A percentile compares a stretch with the other conserved stretches of the same genome.
Conservation (phyloP, 257 asterid species). For the Solanum chilense region DNA sequence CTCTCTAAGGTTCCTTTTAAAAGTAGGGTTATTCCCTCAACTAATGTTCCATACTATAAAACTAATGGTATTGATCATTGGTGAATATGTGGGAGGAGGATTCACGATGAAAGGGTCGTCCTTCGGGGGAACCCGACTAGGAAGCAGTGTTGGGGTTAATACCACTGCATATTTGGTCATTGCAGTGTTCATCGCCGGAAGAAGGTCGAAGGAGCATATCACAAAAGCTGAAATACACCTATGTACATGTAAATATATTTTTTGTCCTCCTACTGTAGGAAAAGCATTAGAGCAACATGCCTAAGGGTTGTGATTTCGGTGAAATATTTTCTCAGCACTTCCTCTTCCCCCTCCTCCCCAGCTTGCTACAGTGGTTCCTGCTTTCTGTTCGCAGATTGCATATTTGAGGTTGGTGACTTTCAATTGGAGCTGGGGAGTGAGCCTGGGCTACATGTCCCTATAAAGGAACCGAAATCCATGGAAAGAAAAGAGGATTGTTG, state of each 20-base stretch:
- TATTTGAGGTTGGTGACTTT: background rate
- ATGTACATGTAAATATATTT: no score
- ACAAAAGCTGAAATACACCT: no score
- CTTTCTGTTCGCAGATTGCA: no score
- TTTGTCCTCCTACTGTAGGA: background rate
- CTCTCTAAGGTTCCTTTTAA: background rate
- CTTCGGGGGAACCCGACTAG: no score
- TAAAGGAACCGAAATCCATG: no score
- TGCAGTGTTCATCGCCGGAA: no score
- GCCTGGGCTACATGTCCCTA: no score
- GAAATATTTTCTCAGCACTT: background rate
- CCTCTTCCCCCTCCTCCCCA: no score
- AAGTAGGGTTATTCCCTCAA: background rate
- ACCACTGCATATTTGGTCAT: no score
- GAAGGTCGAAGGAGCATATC: background rate
- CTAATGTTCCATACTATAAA: background rate
- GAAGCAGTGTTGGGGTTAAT: background rate
- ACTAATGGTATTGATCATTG: background rate
- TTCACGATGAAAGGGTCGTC: background rate
- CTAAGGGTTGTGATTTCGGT: background rate
- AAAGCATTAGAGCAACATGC: background rate
- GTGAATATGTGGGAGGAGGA: background rate
- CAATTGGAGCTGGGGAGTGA: no score
- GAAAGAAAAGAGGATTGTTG: no score
- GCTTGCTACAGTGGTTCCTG: no score